phyloP scores from a whole-genome alignment of 495 filamentous ascomycete genomes.

The Trichoderma erinaceum region DNA sequence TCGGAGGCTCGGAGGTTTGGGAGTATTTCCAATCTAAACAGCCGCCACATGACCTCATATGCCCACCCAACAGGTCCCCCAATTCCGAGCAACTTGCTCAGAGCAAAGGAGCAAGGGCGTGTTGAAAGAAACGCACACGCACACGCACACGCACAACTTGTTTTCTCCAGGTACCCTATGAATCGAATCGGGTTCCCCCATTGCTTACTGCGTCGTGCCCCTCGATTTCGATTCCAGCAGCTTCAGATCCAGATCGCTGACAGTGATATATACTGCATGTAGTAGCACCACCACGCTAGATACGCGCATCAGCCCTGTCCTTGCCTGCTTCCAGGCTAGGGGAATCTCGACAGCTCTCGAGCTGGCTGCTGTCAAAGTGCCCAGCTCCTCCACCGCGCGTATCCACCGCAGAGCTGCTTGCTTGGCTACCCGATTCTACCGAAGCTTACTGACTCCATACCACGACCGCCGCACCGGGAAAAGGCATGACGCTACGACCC shows the following conservation, averaged over 20 bases:
- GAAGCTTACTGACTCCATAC: neutral
- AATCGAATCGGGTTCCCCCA: too few species aligned
- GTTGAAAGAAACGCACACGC: too few species aligned
- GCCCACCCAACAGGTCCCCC: too few species aligned
- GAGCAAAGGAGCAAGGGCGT: too few species aligned
- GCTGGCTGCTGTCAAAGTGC: neutral
- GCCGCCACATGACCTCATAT: too few species aligned
- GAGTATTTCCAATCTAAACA: too few species aligned
- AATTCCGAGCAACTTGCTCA: too few species aligned
- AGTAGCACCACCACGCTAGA: neutral
- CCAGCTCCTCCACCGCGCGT: neutral
- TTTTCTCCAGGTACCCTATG: too few species aligned
- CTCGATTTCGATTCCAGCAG: too few species aligned
- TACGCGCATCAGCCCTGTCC: constrained; percentile 6
- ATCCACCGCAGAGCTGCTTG: neutral
- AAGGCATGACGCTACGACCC: neutral
- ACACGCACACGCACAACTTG: too few species aligned
- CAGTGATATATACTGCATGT: neutral
- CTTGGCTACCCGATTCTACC: neutral
- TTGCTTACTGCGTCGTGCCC: too few species aligned
- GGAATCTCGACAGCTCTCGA: neutral
- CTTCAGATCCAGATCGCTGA: neutral
- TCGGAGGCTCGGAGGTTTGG: too few species aligned
- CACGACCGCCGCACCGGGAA: neutral
- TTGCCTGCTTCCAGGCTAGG: constrained; percentile 7